Evolutionary conservation across 768 basidiomycete genomes (phyloP).

Genomic region (Rhodosporidiobolus odoratus): DNA sequence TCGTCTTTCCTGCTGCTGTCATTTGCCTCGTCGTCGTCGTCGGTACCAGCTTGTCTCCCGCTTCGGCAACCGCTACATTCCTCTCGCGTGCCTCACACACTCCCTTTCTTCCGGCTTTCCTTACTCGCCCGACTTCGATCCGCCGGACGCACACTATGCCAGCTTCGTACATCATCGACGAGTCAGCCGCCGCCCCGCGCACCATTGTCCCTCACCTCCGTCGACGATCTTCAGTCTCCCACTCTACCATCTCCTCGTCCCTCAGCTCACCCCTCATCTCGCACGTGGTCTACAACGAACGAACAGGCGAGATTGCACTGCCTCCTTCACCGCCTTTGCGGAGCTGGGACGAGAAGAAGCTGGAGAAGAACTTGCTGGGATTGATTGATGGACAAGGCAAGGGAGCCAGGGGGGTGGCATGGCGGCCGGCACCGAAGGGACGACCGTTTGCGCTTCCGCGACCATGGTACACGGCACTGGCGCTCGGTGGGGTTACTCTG

Average conservation of each 20-base stretch:
- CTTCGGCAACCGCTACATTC: neutral
- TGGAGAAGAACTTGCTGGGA: constrained; percentile 22
- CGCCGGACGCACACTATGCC: neutral
- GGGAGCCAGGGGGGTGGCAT: neutral
- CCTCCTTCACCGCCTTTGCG: constrained; percentile 29
- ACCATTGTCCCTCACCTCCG: constrained; percentile 15
- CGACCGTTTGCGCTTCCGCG: constrained; percentile 3
- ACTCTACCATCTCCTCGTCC: constrained; percentile 6
- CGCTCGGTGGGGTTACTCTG: constrained; percentile 7
- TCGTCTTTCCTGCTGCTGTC: too few relatives aligned
- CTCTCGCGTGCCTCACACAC: neutral
- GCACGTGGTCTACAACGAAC: constrained; percentile 16
- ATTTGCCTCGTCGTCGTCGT: too few relatives aligned
- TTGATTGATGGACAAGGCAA: constrained; percentile 2
- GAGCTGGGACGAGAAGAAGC: constrained; percentile 31
- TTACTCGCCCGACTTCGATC: neutral
- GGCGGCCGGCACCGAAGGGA: constrained; percentile 14
- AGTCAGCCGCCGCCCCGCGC: neutral
- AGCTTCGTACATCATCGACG: neutral
- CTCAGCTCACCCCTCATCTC: constrained; percentile 10
- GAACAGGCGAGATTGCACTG: constrained; percentile 26
- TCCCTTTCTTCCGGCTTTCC: neutral
- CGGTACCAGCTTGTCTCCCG: neutral
- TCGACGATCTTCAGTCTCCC: constrained; percentile 15
- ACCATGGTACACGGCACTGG: constrained; percentile 21